phyloP scores from a whole-genome alignment of 2,329 filamentous ascomycete species.

The Fusarium agapanthi region DNA sequence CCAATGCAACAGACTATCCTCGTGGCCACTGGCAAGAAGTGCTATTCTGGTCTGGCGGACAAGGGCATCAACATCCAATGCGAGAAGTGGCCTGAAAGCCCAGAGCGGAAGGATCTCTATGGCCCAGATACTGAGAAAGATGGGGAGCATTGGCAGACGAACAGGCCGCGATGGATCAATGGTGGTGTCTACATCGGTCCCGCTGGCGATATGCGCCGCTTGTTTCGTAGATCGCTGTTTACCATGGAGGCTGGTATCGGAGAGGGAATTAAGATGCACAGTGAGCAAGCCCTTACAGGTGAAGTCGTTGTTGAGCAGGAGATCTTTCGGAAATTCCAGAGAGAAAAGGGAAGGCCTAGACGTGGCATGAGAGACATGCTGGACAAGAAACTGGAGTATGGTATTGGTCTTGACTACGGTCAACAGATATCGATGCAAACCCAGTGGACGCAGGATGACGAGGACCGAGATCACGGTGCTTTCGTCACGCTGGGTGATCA shows the following conservation, averaged over 20 bases:
- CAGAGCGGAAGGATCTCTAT: neutral
- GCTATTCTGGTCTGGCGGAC: neutral
- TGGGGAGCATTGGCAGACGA: neutral
- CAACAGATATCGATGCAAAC: neutral
- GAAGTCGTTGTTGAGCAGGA: neutral
- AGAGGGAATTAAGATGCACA: neutral
- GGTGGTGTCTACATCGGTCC: neutral
- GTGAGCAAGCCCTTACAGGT: neutral
- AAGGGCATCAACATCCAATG: neutral
- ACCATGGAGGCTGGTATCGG: neutral
- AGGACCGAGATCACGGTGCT: neutral
- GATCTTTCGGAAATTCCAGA: neutral
- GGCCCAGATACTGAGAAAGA: neutral
- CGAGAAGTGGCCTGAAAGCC: neutral
- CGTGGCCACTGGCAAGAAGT: neutral
- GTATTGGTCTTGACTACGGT: neutral
- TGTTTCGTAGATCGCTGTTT: neutral
- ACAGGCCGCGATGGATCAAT: neutral
- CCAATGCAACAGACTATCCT: slow-evolving; percentile 9
- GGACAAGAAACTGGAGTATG: neutral
- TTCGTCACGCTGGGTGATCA: neutral
- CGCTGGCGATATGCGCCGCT: neutral
- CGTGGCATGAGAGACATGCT: neutral
- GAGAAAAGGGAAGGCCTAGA: neutral
- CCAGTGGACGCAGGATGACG: rapidly evolving